Base-by-base conservation (phyloP, 1,139 yeast species). In the Pneumocystis murina region DNA sequence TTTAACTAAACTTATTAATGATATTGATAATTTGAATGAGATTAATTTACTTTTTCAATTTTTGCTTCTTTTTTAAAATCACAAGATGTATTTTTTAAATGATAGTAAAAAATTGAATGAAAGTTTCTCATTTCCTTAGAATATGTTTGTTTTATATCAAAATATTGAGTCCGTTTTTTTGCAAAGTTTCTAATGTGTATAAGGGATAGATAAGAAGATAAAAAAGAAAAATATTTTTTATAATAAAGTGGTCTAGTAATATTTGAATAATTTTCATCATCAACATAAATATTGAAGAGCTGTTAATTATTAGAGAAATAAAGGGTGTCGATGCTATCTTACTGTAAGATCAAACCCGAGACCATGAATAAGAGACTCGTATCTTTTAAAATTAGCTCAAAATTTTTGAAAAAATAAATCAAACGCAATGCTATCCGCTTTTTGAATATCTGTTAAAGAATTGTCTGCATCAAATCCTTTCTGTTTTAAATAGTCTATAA, bases 391-490 rank as follows among this genome's bases (percentile, higher is more conserved):
- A 16, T 48, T 48, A 48, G 55, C 14, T 48, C 24, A 24, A 17
- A 12, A 48, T 20, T 24, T 48, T 12, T 24, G n/a, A 20, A 48
- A 48, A n/a, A n/a, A 48, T 1, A 24, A 24, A 10, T 24, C 55
- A 24, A 14, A 48, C 55, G 55, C 55, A 48, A 24, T 48, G 14
- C 24, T 48, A 48, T 48, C 55, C 2, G 55, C 55, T 12, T 24
- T 20, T 48, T 48, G 55, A 24, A 24, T 24, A 48, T 48, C 33
- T 48, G 55, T 48, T 48, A 48, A 48, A 48, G 14, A 48, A 12
- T 61, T 2, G 36, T 61, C 62, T 38, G 59, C 41, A 61, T 61
- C 38, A 36, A 58, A 61, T 10, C 62, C 62, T 35, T 61, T 61
- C 12, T 61, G 62, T 17, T 61, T 61, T 54, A 61, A 30, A 54